Evolutionary conservation across 768 basidiomycete genomes (phyloP).

Genomic region (Phaeotremella skinneri): DNA sequence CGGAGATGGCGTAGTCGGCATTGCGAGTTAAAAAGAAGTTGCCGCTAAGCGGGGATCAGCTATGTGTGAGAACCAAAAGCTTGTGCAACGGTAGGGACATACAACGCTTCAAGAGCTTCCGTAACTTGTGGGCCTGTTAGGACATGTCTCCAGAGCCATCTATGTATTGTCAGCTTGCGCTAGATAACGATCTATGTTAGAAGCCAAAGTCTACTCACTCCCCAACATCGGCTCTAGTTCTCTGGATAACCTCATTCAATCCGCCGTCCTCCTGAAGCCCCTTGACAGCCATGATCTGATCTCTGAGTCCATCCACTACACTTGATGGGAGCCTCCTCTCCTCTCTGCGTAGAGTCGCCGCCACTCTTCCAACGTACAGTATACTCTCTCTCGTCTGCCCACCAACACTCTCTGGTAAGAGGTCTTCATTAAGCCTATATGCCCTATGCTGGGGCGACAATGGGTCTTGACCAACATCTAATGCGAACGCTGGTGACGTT

Average conservation of each 20-base stretch:
- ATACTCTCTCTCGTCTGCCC: constrained; percentile 74
- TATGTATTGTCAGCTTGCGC: constrained; percentile 9
- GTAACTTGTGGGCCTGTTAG: constrained; percentile 78
- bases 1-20: constrained; percentile 77
- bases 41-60: constrained; percentile 58
- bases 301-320: constrained; percentile 63
- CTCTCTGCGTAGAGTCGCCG: constrained; percentile 75
- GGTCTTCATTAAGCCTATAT: constrained; percentile 62
- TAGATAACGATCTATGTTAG: not conserved
- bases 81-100: constrained; percentile 46
- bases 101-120: constrained; percentile 81
- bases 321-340: constrained; percentile 70
- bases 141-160: constrained; percentile 86
- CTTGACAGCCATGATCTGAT: constrained; percentile 60
- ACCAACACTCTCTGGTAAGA: constrained; percentile 74
- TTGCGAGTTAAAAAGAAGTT: constrained; percentile 85
- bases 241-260: constrained; percentile 70
- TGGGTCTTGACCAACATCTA: constrained; percentile 58
- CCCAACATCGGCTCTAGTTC: constrained; percentile 75
- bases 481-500: constrained; percentile 20
- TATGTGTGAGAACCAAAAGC: not conserved
- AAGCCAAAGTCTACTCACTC: constrained; percentile 55
- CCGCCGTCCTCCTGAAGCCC: constrained; percentile 64
- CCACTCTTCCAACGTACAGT: constrained; percentile 78
- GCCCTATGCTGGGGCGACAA: constrained; percentile 59